Conservation (phyloP, 768 basidiomycete genomes). For the Thelephora ganbajun region DNA sequence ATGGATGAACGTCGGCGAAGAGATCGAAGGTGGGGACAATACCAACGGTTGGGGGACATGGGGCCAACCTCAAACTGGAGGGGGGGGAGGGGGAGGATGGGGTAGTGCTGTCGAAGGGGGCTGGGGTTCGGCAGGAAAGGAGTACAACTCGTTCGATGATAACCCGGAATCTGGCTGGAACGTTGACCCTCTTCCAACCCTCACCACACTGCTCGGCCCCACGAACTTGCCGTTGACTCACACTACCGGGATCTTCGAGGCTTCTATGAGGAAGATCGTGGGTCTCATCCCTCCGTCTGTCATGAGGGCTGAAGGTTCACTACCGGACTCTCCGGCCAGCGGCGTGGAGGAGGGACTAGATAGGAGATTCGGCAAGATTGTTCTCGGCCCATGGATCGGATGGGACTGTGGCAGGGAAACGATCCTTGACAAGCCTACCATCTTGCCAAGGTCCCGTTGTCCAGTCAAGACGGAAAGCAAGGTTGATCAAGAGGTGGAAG, state of each 20-base stretch:
- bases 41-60: conserved; percentile 2
- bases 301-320: conserved; percentile 8
- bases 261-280: conserved; percentile 43
- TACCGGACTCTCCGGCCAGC: conserved; percentile 8
- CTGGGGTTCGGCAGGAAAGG: background rate
- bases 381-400: conserved; percentile 40
- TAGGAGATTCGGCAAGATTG: conserved; percentile 30
- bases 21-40: conserved; percentile 8
- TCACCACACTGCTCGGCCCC: conserved; percentile 37
- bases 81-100: conserved; percentile 9
- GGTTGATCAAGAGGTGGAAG: conserved; percentile 8
- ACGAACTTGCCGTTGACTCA: conserved; percentile 48
- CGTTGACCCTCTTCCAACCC: conserved; percentile 7
- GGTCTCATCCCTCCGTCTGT: conserved; percentile 26
- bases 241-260: conserved; percentile 50
- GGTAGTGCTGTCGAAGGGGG: conserved; percentile 4
- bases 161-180: conserved; percentile 6
- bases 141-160: conserved; percentile 2
- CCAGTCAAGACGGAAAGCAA: conserved; percentile 11
- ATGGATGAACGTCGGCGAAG: conserved; percentile 11
- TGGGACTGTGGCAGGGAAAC: conserved; percentile 22
- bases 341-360: conserved; percentile 36
- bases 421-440: conserved; percentile 21
- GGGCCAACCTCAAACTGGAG: conserved; percentile 2
- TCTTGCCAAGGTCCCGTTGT: conserved; percentile 26